Evolutionary conservation across 139 green algal genomes (phyloP), one percentile per base, ranked within the genome.

Genomic region (Closterium sp.): DNA sequence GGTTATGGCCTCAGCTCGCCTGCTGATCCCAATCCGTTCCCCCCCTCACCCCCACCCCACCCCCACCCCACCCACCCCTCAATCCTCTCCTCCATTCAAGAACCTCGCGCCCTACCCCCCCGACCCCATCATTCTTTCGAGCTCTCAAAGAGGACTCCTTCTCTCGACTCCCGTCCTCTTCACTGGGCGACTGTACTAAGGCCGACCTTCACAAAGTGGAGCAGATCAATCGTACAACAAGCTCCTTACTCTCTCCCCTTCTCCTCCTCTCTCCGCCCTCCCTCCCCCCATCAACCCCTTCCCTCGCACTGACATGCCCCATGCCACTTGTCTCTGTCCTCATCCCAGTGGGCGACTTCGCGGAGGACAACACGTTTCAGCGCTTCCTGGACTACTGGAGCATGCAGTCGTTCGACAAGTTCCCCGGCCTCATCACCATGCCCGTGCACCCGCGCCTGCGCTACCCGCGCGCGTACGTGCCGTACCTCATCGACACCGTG

Each of bases 401-500:
- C 25, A 12, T 9, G 30, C 25, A 89, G 25, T 36, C 30, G 19
- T 89, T 84, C 34, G 84, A 43, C 30, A 36, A 86, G n/a, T 91
- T 89, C 69, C 89, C 89, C 8, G 89, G 89, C 25, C 89, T 91
- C 30, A 83, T 91, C 33, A 91, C 36, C 66, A 36, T 90, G 25
- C 33, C 66, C 30, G 81, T 86, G 23, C 81, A 34, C 25, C 89
- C 89, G 31, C 89, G 89, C 35, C 43, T 89, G 21, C 25, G 34
- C n/a, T 33, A 33, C 36, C 33, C 89, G 30, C 89, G 89, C 28
- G 36, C 89, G 19, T 91, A 89, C 38, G 89, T 91, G 69, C 89
- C 89, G 30, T 91, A 91, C 69, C 84, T 91, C 30, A 66, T 89
- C 66, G 89, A 91, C 76, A 30, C 89, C 25, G 89, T 91, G 31